Percentiles rank a stretch among this genome's conserved stretches.
phyloP scores from a whole-genome alignment of 148 eudicot genomes.

The Beta vulgaris region DNA sequence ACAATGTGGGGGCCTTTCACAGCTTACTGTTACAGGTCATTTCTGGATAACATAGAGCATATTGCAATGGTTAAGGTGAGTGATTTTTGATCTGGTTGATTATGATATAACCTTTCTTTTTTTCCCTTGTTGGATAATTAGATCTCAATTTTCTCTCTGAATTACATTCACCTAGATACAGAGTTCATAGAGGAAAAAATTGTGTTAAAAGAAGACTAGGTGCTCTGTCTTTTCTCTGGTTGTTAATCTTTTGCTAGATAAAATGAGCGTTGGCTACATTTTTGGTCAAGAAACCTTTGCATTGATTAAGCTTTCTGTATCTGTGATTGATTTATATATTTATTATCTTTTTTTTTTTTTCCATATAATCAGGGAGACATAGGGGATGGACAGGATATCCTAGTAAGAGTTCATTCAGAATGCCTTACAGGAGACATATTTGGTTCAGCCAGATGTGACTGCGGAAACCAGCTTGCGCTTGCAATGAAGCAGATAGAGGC shows the following conservation, averaged over 20 bases:
- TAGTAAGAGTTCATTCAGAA: slow-evolving; percentile 73
- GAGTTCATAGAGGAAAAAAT: neutral
- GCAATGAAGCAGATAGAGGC: slow-evolving; percentile 49
- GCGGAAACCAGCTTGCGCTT: slow-evolving; percentile 48
- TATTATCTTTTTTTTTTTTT: neutral
- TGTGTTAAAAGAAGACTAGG: neutral
- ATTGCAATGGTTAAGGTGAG: slow-evolving; percentile 94
- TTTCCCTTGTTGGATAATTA: too few species aligned
- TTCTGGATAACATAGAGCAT: slow-evolving; percentile 86
- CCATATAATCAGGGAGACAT: slow-evolving; percentile 64
- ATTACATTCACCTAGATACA: neutral
- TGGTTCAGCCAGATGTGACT: slow-evolving; percentile 48
- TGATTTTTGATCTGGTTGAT: neutral
- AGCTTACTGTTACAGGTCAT: slow-evolving; percentile 74
- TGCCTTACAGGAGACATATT: slow-evolving; percentile 50
- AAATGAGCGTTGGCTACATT: neutral
- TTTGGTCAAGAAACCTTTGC: neutral
- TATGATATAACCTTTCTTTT: too few species aligned
- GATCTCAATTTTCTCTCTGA: neutral
- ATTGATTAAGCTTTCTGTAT: neutral
- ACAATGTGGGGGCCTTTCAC: slow-evolving; percentile 88
- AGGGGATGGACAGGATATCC: slow-evolving; percentile 77
- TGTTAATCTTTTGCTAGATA: neutral
- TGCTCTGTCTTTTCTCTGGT: neutral
- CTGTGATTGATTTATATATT: neutral